These are phyloP conservation scores for Saccharomycopsis oosterbeekiorum DNA, from an alignment of 805 yeast genomes.

Conservation along the genomic window DNA sequence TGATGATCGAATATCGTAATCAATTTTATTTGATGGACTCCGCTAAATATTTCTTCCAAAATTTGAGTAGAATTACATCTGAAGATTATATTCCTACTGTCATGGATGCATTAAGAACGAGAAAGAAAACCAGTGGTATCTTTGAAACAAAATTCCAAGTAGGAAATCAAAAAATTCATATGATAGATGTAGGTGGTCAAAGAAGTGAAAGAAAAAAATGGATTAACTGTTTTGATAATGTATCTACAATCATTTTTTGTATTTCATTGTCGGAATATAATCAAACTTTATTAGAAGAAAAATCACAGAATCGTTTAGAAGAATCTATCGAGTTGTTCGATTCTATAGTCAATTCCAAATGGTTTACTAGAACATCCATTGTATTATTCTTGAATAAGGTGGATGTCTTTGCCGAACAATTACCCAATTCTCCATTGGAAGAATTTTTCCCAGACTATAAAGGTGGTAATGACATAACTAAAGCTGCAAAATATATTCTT, in stretches of 20 bases:
- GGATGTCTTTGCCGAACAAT: slow-evolving; percentile 79
- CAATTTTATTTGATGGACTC: slow-evolving; percentile 81
- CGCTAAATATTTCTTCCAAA: slow-evolving; percentile 65
- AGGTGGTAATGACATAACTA: slow-evolving; percentile 82
- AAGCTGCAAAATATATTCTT: slow-evolving; percentile 83
- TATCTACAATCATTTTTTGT: slow-evolving; percentile 80
- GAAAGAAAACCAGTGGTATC: slow-evolving; percentile 89
- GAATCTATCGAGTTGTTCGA: slow-evolving; percentile 80
- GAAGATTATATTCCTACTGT: slow-evolving; percentile 61
- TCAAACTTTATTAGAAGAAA: slow-evolving; percentile 71
- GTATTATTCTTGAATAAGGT: slow-evolving; percentile 83
- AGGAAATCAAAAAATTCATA: slow-evolving; percentile 46
- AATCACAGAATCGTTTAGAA: slow-evolving; percentile 64
- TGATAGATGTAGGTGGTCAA: slow-evolving; percentile 92
- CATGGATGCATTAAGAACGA: slow-evolving; percentile 72
- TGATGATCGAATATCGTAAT: slow-evolving; percentile 50
- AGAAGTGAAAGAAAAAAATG: slow-evolving; percentile 86
- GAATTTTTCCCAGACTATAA: slow-evolving; percentile 81
- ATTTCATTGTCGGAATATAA: slow-evolving; percentile 89
- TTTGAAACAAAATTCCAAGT: slow-evolving; percentile 72
- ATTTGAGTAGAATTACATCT: slow-evolving; percentile 49
- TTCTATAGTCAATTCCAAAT: slow-evolving; percentile 82
- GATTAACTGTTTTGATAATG: slow-evolving; percentile 95
- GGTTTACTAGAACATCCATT: slow-evolving; percentile 84
- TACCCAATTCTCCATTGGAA: slow-evolving; percentile 72